Base-by-base conservation (phyloP, 2,329 filamentous ascomycete genomes). In the Aspergillus ochraceoroseus region DNA sequence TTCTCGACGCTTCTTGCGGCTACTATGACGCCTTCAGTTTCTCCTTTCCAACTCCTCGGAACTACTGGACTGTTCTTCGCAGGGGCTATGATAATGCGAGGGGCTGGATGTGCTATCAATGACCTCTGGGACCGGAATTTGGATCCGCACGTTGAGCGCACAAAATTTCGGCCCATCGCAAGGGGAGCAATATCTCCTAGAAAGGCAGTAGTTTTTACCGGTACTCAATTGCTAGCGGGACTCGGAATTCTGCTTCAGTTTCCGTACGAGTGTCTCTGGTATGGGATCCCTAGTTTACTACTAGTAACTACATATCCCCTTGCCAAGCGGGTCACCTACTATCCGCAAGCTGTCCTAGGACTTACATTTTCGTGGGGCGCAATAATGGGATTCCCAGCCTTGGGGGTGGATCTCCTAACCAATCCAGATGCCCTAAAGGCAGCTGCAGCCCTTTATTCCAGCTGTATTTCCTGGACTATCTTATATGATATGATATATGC, bases 61-160 rank as follows among this genome's bases (percentile, higher is more conserved):
- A 64, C 62, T 26, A 57, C 55, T 27, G 66, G 56, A 14, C 59
- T 65, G 17, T 69, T 66, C 47, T 70, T 65, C 49, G 62, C 57
- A 9, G 63, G 66, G 27, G 70, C 68, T 11, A 54, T 76, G 47
- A 64, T 77, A 36, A 67, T 76, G 61, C 67, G 74, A 36, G 68
- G 72, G 17, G 68, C 68, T 13, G 65, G 70, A 3, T 79, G 75
- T 52, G 67, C 73, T 0, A 77, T 76, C 61, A 79, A 79, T 52
- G 75, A 79, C 50, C 66, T 70, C 22, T 68, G 73, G 57, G 76
- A 79, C 49, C 67, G 70, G 32, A 71, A 74, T 30, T 61, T 76
- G 36, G 76, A 79, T 49, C 70, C 72, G 3, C 62, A 70, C 44
- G 73, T 75, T 7, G 65, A 64, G 47, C 68, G 75, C 26, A 75